Evolutionary conservation across 352 stramenopile species (phyloP).

Genomic region (Aphanomyces invadans): DNA sequence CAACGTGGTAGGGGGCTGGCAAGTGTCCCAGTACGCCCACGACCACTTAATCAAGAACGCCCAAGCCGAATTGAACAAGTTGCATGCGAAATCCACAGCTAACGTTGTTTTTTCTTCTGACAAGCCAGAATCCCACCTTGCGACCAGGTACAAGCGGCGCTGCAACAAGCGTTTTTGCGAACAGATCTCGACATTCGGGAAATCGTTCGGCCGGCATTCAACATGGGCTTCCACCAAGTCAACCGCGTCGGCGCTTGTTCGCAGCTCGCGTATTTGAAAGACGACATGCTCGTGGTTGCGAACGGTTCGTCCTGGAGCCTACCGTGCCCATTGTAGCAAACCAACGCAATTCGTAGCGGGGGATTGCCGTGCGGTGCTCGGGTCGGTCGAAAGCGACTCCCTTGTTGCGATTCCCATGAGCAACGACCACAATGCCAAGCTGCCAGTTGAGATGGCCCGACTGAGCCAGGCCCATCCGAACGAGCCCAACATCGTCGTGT

Average conservation of each 20-base stretch:
- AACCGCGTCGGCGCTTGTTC: constrained; percentile 84
- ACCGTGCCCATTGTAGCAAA: background rate
- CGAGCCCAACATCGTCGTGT: constrained; percentile 87
- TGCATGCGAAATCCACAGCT: background rate
- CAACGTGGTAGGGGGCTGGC: constrained; percentile 67
- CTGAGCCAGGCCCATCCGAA: constrained; percentile 77
- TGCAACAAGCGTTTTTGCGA: constrained; percentile 56
- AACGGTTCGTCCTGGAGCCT: constrained; percentile 38
- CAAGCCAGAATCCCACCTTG: too few species aligned
- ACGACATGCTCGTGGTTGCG: constrained; percentile 72
- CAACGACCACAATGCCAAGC: constrained; percentile 90
- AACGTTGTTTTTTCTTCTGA: too few species aligned
- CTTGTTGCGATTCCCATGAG: constrained; percentile 67
- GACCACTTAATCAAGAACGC: constrained; percentile 78
- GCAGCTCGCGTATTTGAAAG: constrained; percentile 72
- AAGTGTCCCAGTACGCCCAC: constrained; percentile 85
- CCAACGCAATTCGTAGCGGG: constrained; percentile 34
- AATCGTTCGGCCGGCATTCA: constrained; percentile 77
- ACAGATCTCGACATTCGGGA: constrained; percentile 83
- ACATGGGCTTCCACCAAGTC: constrained; percentile 86
- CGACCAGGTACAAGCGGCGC: background rate
- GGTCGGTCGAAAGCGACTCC: constrained; percentile 26
- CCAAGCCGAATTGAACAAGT: constrained; percentile 33
- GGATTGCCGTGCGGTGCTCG: constrained; percentile 77
- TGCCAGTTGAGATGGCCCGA: constrained; percentile 78